Percentiles rank a stretch among this genome's conserved stretches.
Evolutionary conservation across 495 filamentous ascomycete genomes (phyloP).

Genomic region (Saxophila tyrrhenica): DNA sequence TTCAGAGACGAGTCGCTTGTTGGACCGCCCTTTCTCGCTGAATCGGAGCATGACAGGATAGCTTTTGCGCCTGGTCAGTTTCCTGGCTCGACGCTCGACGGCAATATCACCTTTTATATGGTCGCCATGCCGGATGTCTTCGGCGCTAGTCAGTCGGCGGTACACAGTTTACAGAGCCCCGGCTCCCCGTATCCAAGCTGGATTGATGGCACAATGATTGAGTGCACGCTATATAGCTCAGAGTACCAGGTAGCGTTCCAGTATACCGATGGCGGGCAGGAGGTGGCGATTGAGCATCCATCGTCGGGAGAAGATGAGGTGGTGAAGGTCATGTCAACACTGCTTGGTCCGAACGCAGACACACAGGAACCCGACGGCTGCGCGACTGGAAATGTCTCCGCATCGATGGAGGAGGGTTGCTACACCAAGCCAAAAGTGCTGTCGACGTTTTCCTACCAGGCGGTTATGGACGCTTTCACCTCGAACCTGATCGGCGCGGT

Average conservation of each 20-base stretch:
- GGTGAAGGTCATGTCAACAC: not conserved
- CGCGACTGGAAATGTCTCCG: not conserved
- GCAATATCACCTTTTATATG: not conserved
- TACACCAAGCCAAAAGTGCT: not conserved
- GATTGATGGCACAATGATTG: not conserved
- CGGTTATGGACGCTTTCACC: not conserved
- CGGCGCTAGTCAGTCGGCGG: not conserved
- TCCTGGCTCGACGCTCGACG: not conserved
- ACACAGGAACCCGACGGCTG: not conserved
- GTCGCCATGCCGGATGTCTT: not conserved
- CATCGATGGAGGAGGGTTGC: not conserved
- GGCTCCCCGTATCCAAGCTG: not conserved
- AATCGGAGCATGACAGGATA: not conserved
- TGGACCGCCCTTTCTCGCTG: not conserved
- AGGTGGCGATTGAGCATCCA: not conserved
- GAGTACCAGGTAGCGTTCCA: not conserved
- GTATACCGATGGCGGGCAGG: not conserved
- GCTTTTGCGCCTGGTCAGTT: not conserved
- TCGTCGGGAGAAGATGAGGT: not conserved
- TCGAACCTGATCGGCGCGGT: not conserved
- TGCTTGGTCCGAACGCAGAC: not conserved
- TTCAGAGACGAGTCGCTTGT: not conserved
- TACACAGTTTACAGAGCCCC: not conserved
- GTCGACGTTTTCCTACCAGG: not conserved
- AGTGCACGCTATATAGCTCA: not conserved